Base-by-base conservation (phyloP, 2,329 filamentous ascomycete species). In the Shiraia sp. region DNA sequence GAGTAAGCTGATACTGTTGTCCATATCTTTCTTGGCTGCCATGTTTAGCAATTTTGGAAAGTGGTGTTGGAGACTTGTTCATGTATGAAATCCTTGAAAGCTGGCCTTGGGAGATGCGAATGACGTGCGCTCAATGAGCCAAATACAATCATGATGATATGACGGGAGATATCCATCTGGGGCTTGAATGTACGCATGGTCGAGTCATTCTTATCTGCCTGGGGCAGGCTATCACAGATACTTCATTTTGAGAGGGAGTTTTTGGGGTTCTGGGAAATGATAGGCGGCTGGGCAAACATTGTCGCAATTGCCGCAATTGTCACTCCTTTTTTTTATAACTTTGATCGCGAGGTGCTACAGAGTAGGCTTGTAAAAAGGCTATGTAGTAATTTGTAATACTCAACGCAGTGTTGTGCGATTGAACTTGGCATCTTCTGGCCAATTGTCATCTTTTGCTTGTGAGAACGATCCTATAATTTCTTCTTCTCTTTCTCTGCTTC, bases 401-500 rank as follows among this genome's bases (percentile, higher is more conserved):
- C 19, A 22, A 5, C 19, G 19, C 19, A 22, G 17, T 51, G 51
- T 51, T 33, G 34, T 33, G 15, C 17, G 14, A 32, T 6, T 10
- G 16, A 23, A 10, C 8, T 25, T 26, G 31, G 13, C 8, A 16
- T 34, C 17, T 5, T 42, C 14, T 28, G 2, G 2, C 12, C 17
- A 25, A n/a, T 4, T 27, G 15, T 19, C 15, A 8, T 12, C 25
- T 28, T 17, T 22, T 25, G 10, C 10, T 10, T 32, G 10, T 32
- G 30, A 6, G 17, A 9, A 16, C 10, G 13, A 19, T 13, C 13
- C 46, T 66, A 66, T 36, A 55, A 32, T 31, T 57, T 45, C 57
- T 76, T 76, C 52, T 53, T 59, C 6, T 43, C 39, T 42, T 70
- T 66, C 43, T 74, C 75, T 46, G 75, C 75, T 9, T 70, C 72